Evolutionary conservation across 2,329 filamentous ascomycete species (phyloP).

Genomic region (Uncinocarpus reesii): DNA sequence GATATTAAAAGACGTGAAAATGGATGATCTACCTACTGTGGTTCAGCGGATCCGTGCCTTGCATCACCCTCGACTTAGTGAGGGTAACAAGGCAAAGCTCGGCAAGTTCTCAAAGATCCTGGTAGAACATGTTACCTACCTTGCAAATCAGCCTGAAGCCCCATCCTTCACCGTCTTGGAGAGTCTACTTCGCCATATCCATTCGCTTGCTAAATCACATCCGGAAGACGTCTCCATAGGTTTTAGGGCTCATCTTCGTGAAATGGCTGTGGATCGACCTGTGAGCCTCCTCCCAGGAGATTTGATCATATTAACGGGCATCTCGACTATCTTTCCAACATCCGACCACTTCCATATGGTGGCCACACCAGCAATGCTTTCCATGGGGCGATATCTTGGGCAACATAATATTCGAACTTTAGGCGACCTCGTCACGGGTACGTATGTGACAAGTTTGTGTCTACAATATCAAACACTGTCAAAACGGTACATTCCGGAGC

Average conservation of each 20-base stretch:
- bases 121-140: conserved; percentile 48
- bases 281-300: conserved; percentile 56
- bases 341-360: conserved; percentile 97
- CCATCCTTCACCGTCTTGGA: conserved; percentile 62
- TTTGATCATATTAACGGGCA: conserved; percentile 69
- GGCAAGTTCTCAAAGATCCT: conserved; percentile 43
- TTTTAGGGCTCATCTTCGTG: conserved; percentile 62
- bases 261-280: conserved; percentile 42
- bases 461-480: conserved; percentile 74
- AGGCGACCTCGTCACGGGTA: conserved; percentile 60
- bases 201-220: conserved; percentile 82
- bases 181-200: conserved; percentile 73
- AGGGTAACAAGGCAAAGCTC: conserved; percentile 76
- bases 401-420: conserved; percentile 59
- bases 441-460: conserved; percentile 67
- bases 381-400: conserved; percentile 73
- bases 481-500: conserved; percentile 81
- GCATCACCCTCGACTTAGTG: conserved; percentile 79
- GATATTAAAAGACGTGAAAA: conserved; percentile 51
- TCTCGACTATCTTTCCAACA: conserved; percentile 79
- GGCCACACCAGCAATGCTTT: conserved; percentile 76
- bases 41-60: conserved; percentile 82
- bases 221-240: conserved; percentile 64
- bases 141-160: conserved; percentile 41
- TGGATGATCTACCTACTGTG: conserved; percentile 61